Evolutionary conservation across 768 basidiomycete genomes (phyloP).

Genomic region (Kwoniella dejecticola): DNA sequence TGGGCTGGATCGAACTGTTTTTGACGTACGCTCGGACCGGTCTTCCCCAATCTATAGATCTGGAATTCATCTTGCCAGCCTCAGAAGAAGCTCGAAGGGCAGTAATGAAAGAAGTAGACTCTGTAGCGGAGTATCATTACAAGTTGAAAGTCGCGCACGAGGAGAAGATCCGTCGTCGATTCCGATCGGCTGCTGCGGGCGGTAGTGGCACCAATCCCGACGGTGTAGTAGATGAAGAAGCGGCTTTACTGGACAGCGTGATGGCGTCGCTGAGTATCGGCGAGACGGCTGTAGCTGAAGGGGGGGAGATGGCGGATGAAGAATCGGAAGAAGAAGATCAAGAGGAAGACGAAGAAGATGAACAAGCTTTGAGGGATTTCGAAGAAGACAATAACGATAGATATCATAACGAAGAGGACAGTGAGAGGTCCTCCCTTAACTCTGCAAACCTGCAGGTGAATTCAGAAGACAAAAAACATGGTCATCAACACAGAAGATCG

Average conservation of each 20-base stretch:
- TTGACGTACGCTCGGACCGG: constrained; percentile 87
- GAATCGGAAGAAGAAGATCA: constrained; percentile 68
- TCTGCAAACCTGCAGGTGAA: not conserved
- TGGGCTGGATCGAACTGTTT: constrained; percentile 97
- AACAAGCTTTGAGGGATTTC: not conserved
- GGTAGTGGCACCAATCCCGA: not conserved
- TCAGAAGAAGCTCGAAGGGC: constrained; percentile 71
- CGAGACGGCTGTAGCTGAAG: constrained; percentile 75
- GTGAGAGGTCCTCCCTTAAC: constrained; percentile 19
- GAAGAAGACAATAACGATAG: constrained; percentile 10
- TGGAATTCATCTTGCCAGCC: constrained; percentile 88
- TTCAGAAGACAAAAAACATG: not conserved
- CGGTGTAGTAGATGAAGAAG: constrained; percentile 68
- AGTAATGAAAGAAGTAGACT: constrained; percentile 83
- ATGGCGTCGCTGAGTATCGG: constrained; percentile 80
- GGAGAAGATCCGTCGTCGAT: constrained; percentile 82
- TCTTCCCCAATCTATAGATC: constrained; percentile 69
- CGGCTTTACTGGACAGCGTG: constrained; percentile 77
- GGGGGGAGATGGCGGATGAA: constrained; percentile 62
- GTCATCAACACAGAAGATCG: constrained; percentile 21
- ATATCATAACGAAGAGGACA: not conserved
- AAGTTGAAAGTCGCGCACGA: constrained; percentile 90
- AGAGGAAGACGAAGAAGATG: constrained; percentile 39
- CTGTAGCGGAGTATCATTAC: constrained; percentile 88
- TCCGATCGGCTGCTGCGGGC: constrained; percentile 62